These are phyloP conservation scores for Thalia dealbata DNA, from an alignment of 176 grass and related monocot genomes.

Conservation along the genomic window DNA sequence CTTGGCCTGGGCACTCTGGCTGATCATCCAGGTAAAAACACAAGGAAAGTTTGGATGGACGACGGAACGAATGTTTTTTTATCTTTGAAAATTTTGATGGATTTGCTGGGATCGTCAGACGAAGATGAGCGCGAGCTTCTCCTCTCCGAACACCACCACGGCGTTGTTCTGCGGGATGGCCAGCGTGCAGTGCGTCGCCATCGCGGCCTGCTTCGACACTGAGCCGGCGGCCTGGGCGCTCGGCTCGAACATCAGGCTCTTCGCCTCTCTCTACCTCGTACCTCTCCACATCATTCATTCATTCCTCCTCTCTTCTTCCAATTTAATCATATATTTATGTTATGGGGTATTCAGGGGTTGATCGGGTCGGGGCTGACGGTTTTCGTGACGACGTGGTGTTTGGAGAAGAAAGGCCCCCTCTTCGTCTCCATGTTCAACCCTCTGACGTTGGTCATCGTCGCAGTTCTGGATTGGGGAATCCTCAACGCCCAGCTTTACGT, in stretches of 20 bases:
- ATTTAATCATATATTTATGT: too few relatives aligned
- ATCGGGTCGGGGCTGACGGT: conserved; percentile 25
- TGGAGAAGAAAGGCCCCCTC: conserved; percentile 37
- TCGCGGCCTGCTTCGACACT: conserved; percentile 18
- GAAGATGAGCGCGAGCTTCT: conserved; percentile 27
- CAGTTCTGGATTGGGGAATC: conserved; percentile 18
- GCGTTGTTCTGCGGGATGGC: conserved; percentile 40
- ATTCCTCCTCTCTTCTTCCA: too few relatives aligned
- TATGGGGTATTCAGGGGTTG: too few relatives aligned
- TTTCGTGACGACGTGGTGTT: conserved; percentile 49
- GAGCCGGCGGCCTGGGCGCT: conserved; percentile 29
- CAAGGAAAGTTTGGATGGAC: too few relatives aligned
- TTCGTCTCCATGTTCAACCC: conserved; percentile 52
- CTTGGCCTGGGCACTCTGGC: conserved; percentile 39
- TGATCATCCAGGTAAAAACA: conserved; percentile 31
- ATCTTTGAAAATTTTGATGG: too few relatives aligned
- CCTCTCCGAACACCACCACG: conserved; percentile 29
- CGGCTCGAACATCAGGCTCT: conserved; percentile 29
- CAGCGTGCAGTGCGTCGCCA: conserved; percentile 21
- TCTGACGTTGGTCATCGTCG: conserved; percentile 32
- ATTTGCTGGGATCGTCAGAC: not conserved
- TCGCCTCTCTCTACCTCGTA: conserved; percentile 32
- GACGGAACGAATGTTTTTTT: too few relatives aligned
- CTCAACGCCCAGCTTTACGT: conserved; percentile 25
- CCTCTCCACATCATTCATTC: too few relatives aligned